phyloP scores from a whole-genome alignment of 257 asterid species.

The Dorcoceras hygrometricum region DNA sequence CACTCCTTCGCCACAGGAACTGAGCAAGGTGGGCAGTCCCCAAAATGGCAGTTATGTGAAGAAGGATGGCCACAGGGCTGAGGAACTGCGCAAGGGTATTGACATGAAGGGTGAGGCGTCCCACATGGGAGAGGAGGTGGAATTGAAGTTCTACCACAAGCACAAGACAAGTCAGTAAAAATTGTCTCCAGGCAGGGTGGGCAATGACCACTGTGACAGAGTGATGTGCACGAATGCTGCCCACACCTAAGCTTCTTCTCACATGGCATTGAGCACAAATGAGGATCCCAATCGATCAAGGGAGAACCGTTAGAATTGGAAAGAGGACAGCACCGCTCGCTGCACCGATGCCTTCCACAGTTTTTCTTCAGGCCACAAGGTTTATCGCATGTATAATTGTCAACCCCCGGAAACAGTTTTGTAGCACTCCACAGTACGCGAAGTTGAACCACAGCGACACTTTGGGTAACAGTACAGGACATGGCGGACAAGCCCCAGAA shows the following conservation, averaged over 20 bases:
- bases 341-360: slow-evolving; percentile 97
- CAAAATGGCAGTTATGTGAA: slow-evolving; percentile 96
- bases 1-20: slow-evolving; percentile 87
- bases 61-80: slow-evolving; percentile 96
- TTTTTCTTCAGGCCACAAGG: slow-evolving; percentile 87
- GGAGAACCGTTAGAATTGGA: slow-evolving; percentile 46
- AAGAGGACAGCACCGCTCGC: slow-evolving; percentile 88
- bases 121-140: slow-evolving; percentile 99
- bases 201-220: slow-evolving; percentile 98
- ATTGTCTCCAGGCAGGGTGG: slow-evolving; percentile 94
- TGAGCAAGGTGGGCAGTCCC: slow-evolving; percentile 94
- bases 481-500: slow-evolving; percentile 75
- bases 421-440: slow-evolving; percentile 81
- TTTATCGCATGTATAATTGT: slow-evolving; percentile 67
- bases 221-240: slow-evolving; percentile 79
- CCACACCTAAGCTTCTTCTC: slow-evolving; percentile 97
- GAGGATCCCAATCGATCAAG: slow-evolving; percentile 65
- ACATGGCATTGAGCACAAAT: slow-evolving; percentile 91
- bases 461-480: slow-evolving; percentile 68
- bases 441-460: slow-evolving; percentile 87
- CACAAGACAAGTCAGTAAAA: slow-evolving; percentile 84
- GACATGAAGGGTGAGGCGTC: slow-evolving; percentile 86
- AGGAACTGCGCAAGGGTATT: slow-evolving; percentile 77
- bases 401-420: slow-evolving; percentile 48
- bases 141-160: slow-evolving; percentile 88